Base-by-base conservation (phyloP, 768 basidiomycete genomes). In the Mycena vitilis region DNA sequence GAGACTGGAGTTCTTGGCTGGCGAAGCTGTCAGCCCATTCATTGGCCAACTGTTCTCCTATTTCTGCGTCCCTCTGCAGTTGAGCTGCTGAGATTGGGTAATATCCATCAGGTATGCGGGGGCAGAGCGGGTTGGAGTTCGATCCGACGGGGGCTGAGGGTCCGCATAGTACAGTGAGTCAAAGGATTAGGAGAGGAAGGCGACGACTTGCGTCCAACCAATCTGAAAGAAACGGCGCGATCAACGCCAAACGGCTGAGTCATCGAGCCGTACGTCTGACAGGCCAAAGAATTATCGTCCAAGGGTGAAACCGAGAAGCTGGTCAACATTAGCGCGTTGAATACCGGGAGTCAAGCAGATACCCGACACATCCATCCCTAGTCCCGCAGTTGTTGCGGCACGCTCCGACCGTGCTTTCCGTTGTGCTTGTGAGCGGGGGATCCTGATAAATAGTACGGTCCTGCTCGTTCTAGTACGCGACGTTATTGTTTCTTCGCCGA, bases 141-240 rank as follows among this genome's bases (percentile, higher is more conserved):
- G 52, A 53, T 53, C 52, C 52, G 34, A 53, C 52, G 3, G 52
- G 30, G 52, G 52, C 52, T 53, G 52, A 34, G 25, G 36, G 52
- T 7, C 18, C 52, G 25, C 15, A 30, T 30, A 34, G 30, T 53
- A 53, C 6, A 8, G 22, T 30, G 52, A 1, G 23, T 13, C 0
- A 9, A 18, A 13, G 52, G 34, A 13, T 7, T n/a, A n/a, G n/a
- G n/a, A n/a, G n/a, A n/a, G 22, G 34, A 23, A 34, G 30, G 30
- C 22, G 11, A 53, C 52, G 30, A 34, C 52, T 53, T 53, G 34
- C 52, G 52, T 25, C 52, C 52, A 20, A 34, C 20, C 12, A 53
- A 53, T 53, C 52, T 53, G 18, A 53, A 53, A 53, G 52, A 53
- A 53, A 53, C 52, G 12, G 52, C 52, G 22, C 52, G 52, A 53